A percentile compares a stretch with the other conserved stretches of the same genome.
These are phyloP conservation scores for Picea sitchensis DNA, from an alignment of 75 land plant genomes.

Conservation along the genomic window DNA sequence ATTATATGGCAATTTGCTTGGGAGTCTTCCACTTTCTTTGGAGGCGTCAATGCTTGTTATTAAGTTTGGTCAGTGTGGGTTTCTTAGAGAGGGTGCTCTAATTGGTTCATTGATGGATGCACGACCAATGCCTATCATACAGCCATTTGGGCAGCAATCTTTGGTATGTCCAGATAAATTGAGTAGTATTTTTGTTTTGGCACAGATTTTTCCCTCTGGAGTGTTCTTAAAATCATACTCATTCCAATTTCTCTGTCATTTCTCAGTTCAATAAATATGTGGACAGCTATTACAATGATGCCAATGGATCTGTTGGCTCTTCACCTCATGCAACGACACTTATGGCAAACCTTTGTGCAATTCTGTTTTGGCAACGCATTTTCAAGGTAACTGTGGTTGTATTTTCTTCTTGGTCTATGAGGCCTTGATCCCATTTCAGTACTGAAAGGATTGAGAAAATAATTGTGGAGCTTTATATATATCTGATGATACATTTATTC, in stretches of 20 bases:
- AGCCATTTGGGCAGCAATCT: slow-evolving; percentile 60
- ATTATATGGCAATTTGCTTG: slow-evolving; percentile 66
- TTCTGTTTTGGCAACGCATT: too few relatives aligned
- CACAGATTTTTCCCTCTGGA: background rate
- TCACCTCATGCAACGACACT: slow-evolving; percentile 2
- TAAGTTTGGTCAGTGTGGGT: slow-evolving; percentile 57
- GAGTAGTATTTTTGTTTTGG: background rate
- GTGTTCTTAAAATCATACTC: background rate
- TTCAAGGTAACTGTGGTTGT: too few relatives aligned
- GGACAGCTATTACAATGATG: slow-evolving; percentile 35
- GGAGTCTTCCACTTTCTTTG: slow-evolving; percentile 65
- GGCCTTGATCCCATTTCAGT: too few relatives aligned
- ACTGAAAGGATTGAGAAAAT: too few relatives aligned
- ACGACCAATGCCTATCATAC: slow-evolving; percentile 67
- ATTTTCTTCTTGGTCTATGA: too few relatives aligned
- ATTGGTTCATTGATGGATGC: slow-evolving; percentile 71
- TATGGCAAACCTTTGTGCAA: too few relatives aligned
- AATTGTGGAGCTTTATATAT: too few relatives aligned
- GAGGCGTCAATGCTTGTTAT: slow-evolving; percentile 79
- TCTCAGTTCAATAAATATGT: slow-evolving; percentile 41
- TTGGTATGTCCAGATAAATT: slow-evolving; percentile 28
- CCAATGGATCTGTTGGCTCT: slow-evolving; percentile 5
- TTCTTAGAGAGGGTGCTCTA: slow-evolving; percentile 68
- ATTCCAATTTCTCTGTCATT: background rate
- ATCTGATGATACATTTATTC: too few relatives aligned